phyloP scores from a whole-genome alignment of 768 basidiomycete species.

The Tephrocybe rancida region DNA sequence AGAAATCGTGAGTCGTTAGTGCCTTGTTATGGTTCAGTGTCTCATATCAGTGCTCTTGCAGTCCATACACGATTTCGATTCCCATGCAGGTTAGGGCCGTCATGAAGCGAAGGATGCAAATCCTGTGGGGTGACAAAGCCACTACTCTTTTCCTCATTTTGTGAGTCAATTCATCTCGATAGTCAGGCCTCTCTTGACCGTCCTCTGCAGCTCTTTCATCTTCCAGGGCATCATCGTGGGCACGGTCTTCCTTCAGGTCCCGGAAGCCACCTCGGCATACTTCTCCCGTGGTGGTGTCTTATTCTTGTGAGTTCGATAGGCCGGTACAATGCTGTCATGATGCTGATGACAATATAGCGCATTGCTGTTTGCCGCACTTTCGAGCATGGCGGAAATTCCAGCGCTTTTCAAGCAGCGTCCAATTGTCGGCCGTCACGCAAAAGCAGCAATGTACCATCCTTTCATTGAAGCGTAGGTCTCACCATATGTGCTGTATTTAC shows the following conservation, averaged over 20 bases:
- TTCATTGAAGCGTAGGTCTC: constrained; percentile 41
- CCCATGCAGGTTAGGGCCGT: constrained; percentile 39
- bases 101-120: constrained; percentile 41
- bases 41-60: constrained; percentile 15
- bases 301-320: constrained; percentile 57
- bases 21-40: neutral
- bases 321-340: constrained; percentile 1
- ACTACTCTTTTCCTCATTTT: constrained; percentile 30
- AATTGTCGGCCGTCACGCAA: constrained; percentile 57
- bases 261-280: constrained; percentile 57
- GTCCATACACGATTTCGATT: constrained; percentile 38
- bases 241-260: constrained; percentile 62
- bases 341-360: constrained; percentile 35
- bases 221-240: constrained; percentile 58
- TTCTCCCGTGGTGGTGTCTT: constrained; percentile 81
- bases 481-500: constrained; percentile 22
- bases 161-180: constrained; percentile 21
- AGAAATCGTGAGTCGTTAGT: constrained; percentile 25
- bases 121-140: constrained; percentile 32
- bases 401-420: constrained; percentile 63
- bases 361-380: constrained; percentile 59
- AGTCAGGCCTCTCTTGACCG: neutral
- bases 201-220: constrained; percentile 46
- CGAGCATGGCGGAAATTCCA: constrained; percentile 66
- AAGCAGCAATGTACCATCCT: constrained; percentile 65